Conservation (phyloP, 371 early-diverging fungal species). For the Synchytrium microbalum region DNA sequence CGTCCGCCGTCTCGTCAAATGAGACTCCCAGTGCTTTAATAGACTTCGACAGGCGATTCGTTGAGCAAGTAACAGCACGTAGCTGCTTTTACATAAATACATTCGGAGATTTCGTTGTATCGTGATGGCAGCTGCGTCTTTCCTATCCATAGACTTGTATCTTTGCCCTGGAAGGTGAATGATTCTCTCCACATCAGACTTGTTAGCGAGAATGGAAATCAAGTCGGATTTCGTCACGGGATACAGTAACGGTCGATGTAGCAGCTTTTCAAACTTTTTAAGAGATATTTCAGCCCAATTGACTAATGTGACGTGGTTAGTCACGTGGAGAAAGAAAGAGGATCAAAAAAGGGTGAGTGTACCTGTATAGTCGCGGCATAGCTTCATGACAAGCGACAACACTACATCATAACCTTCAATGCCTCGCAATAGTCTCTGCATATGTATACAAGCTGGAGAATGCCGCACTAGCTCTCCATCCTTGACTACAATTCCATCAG, state of each 20-base stretch:
- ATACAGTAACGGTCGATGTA: background rate
- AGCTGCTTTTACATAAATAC: background rate
- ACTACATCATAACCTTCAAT: background rate
- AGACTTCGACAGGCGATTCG: background rate
- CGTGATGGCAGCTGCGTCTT: background rate
- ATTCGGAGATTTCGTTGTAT: background rate
- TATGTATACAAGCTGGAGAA: conserved; percentile 1
- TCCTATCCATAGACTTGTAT: background rate
- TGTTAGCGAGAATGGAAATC: background rate
- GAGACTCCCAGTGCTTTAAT: background rate
- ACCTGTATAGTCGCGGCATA: background rate
- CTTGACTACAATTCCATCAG: background rate
- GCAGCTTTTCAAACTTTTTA: background rate
- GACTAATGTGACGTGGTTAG: conserved; percentile 2
- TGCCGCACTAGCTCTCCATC: background rate
- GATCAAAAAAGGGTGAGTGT: too few species aligned
- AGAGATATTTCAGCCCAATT: background rate
- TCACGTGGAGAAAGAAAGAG: too few species aligned
- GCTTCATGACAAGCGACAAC: background rate
- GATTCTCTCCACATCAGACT: background rate
- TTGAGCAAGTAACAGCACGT: background rate
- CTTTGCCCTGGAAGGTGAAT: background rate
- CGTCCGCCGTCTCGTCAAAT: background rate
- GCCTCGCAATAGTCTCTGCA: background rate
- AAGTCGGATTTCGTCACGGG: background rate